Evolutionary conservation across 306 rosid species (phyloP).

Genomic region (Begonia fuchsioides): DNA sequence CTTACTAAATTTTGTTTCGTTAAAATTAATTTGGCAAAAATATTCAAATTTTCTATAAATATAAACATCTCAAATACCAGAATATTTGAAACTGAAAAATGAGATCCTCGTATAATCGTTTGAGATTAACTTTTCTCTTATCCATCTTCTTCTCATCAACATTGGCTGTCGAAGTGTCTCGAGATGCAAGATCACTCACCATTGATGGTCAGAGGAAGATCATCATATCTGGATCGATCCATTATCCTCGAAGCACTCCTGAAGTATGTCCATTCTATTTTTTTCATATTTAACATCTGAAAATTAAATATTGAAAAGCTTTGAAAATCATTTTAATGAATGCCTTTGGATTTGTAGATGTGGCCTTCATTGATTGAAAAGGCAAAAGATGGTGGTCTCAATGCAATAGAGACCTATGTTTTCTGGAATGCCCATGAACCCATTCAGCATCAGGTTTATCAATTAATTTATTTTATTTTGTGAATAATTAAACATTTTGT

Average conservation of each 20-base stretch:
- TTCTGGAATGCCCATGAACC: slow-evolving; percentile 37
- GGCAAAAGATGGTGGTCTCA: slow-evolving; percentile 30
- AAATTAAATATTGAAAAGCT: too few species aligned
- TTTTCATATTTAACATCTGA: too few species aligned
- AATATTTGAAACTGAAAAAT: too few species aligned
- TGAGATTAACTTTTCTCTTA: too few species aligned
- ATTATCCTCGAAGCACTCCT: slow-evolving; percentile 26
- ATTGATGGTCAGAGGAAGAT: slow-evolving; percentile 18
- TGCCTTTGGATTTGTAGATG: slow-evolving; percentile 13
- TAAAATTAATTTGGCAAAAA: too few species aligned
- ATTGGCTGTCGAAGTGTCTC: slow-evolving; percentile 4
- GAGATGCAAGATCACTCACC: slow-evolving; percentile 18
- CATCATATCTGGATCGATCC: slow-evolving; percentile 23
- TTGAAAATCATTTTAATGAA: too few species aligned
- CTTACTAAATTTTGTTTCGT: too few species aligned
- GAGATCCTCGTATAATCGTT: too few species aligned
- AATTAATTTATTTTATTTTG: neutral
- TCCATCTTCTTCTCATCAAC: neutral
- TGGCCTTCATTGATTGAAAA: slow-evolving; percentile 27
- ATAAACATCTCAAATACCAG: too few species aligned
- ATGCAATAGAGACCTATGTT: slow-evolving; percentile 27
- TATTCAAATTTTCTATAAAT: too few species aligned
- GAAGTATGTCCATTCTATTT: slow-evolving; percentile 1
- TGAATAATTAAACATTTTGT: too few species aligned
- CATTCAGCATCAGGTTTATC: neutral